These are phyloP conservation scores for Paspalum notatum DNA, from an alignment of 176 grass and related monocot species.

Conservation along the genomic window DNA sequence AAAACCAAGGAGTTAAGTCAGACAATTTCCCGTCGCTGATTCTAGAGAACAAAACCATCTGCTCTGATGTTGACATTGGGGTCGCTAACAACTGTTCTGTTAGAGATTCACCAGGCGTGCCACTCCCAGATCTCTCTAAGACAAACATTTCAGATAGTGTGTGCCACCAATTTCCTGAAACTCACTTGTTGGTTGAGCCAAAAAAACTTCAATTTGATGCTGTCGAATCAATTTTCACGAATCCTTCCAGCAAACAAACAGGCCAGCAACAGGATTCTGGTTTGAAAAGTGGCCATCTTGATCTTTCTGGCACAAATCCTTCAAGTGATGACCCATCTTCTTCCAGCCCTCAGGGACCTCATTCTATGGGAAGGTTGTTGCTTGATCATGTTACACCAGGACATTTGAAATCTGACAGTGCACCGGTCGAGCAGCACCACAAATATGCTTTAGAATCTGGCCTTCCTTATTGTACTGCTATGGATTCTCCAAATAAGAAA, in stretches of 20 bases:
- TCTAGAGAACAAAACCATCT: constrained; percentile 28
- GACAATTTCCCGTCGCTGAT: constrained; percentile 11
- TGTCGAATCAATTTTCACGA: constrained; percentile 33
- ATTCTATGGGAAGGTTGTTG: constrained; percentile 17
- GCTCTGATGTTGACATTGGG: neutral
- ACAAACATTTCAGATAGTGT: constrained; percentile 13
- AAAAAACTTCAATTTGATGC: constrained; percentile 62
- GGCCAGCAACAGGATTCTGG: constrained; percentile 27
- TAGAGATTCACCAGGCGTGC: constrained; percentile 27
- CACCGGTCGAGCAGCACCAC: constrained; percentile 19
- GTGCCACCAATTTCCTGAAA: constrained; percentile 40
- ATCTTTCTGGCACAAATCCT: constrained; percentile 26
- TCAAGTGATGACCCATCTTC: constrained; percentile 42
- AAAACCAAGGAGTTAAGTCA: constrained; percentile 34
- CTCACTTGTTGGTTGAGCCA: constrained; percentile 41
- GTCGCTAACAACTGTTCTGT: constrained; percentile 16
- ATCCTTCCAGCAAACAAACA: constrained; percentile 27
- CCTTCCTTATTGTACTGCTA: constrained; percentile 12
- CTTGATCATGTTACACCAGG: constrained; percentile 31
- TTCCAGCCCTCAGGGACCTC: constrained; percentile 26
- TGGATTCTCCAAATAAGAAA: constrained; percentile 33
- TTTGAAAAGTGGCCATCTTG: constrained; percentile 20
- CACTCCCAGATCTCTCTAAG: constrained; percentile 10
- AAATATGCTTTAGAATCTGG: constrained; percentile 26
- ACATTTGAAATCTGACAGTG: constrained; percentile 20